Percentiles rank a stretch among this genome's conserved stretches.
These are phyloP conservation scores for Dictyophora rubrovolvata DNA, from an alignment of 768 basidiomycete genomes.

Conservation along the genomic window DNA sequence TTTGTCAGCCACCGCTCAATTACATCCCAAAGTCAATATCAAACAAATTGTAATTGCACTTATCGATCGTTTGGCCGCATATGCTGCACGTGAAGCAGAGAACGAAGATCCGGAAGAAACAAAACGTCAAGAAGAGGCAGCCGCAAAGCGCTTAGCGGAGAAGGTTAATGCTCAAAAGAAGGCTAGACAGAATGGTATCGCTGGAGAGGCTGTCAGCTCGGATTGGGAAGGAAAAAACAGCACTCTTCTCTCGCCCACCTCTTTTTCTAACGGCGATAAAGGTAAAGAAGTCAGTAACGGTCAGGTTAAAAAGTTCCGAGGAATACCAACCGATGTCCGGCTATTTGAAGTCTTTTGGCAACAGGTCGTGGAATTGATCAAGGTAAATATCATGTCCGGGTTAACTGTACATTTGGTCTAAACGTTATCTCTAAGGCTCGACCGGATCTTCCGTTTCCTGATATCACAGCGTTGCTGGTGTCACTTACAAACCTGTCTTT, in stretches of 20 bases:
- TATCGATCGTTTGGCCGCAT: conserved; percentile 91
- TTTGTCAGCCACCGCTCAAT: conserved; percentile 88
- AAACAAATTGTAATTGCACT: conserved; percentile 97
- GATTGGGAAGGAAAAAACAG: conserved; percentile 22
- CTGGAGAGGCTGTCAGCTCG: conserved; percentile 14
- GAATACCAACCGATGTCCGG: conserved; percentile 89
- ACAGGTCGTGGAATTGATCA: conserved; percentile 95
- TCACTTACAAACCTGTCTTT: conserved; percentile 91
- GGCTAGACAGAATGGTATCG: conserved; percentile 43
- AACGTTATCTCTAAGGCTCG: conserved; percentile 52
- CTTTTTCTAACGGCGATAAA: conserved; percentile 24
- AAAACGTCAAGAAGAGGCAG: conserved; percentile 87
- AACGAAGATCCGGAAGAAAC: conserved; percentile 93
- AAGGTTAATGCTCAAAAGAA: conserved; percentile 69
- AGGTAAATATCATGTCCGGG: conserved; percentile 39
- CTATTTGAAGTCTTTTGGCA: conserved; percentile 99
- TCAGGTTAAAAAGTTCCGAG: conserved; percentile 69
- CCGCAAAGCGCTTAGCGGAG: conserved; percentile 78
- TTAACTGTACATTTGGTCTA: neutral
- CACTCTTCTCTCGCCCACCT: neutral
- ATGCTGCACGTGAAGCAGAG: conserved; percentile 95
- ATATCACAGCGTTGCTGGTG: conserved; percentile 91
- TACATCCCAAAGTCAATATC: conserved; percentile 98
- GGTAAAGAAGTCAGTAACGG: conserved; percentile 49
- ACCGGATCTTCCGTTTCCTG: conserved; percentile 94